phyloP scores from a whole-genome alignment of 441 rosid species.

The Rhodomyrtus psidioides region DNA sequence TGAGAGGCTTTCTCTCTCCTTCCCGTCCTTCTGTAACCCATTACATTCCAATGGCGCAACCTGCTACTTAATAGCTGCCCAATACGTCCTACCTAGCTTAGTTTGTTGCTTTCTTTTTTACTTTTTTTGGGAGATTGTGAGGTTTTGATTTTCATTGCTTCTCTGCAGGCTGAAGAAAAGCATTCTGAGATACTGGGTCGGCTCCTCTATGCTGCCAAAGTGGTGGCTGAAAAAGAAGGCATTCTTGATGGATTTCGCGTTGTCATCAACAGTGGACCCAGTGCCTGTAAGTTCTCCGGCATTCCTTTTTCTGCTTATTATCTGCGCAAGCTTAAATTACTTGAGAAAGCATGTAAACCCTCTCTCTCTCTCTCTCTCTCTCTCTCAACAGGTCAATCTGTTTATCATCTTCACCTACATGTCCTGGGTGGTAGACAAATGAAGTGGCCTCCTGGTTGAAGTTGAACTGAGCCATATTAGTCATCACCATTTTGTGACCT shows the following conservation, averaged over 20 bases:
- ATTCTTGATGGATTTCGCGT: slow-evolving; percentile 75
- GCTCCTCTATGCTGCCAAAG: slow-evolving; percentile 67
- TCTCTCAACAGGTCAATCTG: slow-evolving; percentile 66
- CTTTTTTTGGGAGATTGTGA: neutral
- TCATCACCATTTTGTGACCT: neutral
- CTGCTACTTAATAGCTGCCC: neutral
- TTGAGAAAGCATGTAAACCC: neutral
- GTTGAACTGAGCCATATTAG: neutral
- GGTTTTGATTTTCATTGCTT: neutral
- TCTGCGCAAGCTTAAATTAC: neutral
- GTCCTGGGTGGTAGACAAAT: slow-evolving; percentile 81
- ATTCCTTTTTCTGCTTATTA: neutral
- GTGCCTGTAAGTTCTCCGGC: slow-evolving; percentile 55
- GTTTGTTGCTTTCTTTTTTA: neutral
- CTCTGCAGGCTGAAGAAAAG: slow-evolving; percentile 58
- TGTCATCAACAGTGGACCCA: slow-evolving; percentile 77
- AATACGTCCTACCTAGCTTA: neutral
- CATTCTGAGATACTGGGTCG: slow-evolving; percentile 64
- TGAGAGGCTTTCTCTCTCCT: neutral
- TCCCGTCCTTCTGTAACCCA: neutral
- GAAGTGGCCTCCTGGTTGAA: slow-evolving; percentile 93
- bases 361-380: neutral
- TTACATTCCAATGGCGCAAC: neutral
- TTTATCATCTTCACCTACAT: slow-evolving; percentile 86
- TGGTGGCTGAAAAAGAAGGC: slow-evolving; percentile 91